These are phyloP conservation scores for Clitoria ternatea DNA, from an alignment of 306 rosid species.

Conservation along the genomic window DNA sequence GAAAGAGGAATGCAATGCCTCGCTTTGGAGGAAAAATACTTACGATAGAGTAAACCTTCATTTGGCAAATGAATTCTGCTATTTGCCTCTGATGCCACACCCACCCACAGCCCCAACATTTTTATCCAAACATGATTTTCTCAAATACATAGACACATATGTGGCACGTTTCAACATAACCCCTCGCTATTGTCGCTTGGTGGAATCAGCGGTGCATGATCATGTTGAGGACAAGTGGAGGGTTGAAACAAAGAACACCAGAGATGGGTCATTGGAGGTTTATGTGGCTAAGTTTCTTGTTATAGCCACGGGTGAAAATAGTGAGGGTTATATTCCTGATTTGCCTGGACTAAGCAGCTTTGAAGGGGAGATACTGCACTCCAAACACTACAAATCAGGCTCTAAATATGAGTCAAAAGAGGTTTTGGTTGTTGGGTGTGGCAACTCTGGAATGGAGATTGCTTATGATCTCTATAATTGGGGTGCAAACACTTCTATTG, in stretches of 20 bases:
- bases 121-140: constrained; percentile 26
- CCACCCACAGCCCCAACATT: constrained; percentile 17
- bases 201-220: constrained; percentile 19
- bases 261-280: not conserved
- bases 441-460: constrained; percentile 73
- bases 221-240: constrained; percentile 21
- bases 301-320: constrained; percentile 41
- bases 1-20: constrained; percentile 41
- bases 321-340: constrained; percentile 23
- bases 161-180: constrained; percentile 19
- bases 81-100: constrained; percentile 33
- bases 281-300: constrained; percentile 32
- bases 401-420: constrained; percentile 21
- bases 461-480: constrained; percentile 26
- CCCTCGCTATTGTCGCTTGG: constrained; percentile 31
- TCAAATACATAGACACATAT: constrained; percentile 35
- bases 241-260: constrained; percentile 6
- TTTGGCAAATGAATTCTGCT: constrained; percentile 38
- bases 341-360: constrained; percentile 34
- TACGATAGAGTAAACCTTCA: constrained; percentile 46
- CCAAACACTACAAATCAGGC: constrained; percentile 43
- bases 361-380: constrained; percentile 41
- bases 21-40: constrained; percentile 51
- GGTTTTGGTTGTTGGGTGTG: constrained; percentile 61
- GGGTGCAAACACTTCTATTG: not conserved